These are phyloP conservation scores for Cytospora chrysosperma DNA, from an alignment of 2,329 filamentous ascomycete species.

Conservation along the genomic window DNA sequence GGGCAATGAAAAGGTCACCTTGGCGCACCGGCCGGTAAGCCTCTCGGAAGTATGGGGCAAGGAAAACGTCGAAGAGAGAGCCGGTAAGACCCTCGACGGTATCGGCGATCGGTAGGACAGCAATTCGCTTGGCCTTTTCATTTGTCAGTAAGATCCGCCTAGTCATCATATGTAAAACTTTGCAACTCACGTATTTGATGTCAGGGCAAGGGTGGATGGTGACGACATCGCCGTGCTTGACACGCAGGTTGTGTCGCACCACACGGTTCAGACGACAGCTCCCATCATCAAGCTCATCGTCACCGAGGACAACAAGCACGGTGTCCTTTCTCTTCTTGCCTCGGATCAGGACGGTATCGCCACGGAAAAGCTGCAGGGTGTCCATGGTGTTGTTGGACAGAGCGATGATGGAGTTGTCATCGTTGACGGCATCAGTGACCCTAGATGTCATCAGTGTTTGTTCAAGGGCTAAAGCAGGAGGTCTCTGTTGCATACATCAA, in stretches of 20 bases:
- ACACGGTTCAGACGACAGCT: conserved; percentile 98
- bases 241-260: conserved; percentile 94
- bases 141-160: conserved; percentile 24
- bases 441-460: conserved; percentile 45
- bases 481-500: conserved; percentile 66
- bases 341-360: conserved; percentile 95
- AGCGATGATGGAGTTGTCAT: conserved; percentile 99
- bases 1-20: conserved; percentile 95
- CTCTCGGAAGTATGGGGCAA: conserved; percentile 98
- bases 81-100: conserved; percentile 97
- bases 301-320: conserved; percentile 92
- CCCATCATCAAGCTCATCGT: conserved; percentile 97
- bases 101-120: conserved; percentile 95
- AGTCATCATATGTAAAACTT: not conserved
- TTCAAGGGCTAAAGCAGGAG: not conserved
- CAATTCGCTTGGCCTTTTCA: conserved; percentile 90
- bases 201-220: conserved; percentile 97
- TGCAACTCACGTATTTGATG: conserved; percentile 94
- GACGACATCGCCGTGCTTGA: conserved; percentile 98
- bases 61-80: conserved; percentile 97
- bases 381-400: conserved; percentile 99
- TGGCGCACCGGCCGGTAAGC: conserved; percentile 96
- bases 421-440: conserved; percentile 96
- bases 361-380: conserved; percentile 94
- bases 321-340: conserved; percentile 99